Conservation (phyloP, 1,139 yeast genomes). For the Lodderomyces elongisporus region DNA sequence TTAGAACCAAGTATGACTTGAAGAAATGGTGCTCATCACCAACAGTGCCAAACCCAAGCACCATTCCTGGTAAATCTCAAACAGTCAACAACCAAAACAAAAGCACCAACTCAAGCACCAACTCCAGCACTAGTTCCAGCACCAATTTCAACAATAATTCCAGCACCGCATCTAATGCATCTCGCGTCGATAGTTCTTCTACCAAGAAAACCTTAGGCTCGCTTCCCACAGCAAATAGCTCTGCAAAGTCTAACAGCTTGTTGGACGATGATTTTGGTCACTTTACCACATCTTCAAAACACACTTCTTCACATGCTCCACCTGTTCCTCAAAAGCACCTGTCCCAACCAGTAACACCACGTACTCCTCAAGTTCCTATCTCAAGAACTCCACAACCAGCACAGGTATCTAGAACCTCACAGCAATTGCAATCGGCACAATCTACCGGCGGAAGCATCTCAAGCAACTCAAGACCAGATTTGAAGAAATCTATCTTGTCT, state of each 20-base stretch:
- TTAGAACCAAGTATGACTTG: constrained; percentile 84
- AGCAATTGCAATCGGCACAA: constrained; percentile 23
- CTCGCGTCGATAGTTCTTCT: too few species aligned
- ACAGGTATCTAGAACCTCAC: neutral
- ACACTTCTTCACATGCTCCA: constrained; percentile 5
- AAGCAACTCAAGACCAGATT: constrained; percentile 46
- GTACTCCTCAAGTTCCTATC: constrained; percentile 2
- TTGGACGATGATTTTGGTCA: constrained; percentile 41
- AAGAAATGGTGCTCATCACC: constrained; percentile 71
- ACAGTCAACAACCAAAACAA: neutral
- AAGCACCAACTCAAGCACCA: neutral
- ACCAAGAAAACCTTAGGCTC: neutral
- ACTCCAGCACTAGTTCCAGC: too few species aligned
- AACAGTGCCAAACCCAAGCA: constrained; percentile 51
- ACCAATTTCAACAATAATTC: too few species aligned
- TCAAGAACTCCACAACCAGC: constrained; percentile 2
- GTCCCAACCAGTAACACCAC: constrained; percentile 2
- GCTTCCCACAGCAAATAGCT: neutral
- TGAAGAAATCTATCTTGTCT: constrained; percentile 86
- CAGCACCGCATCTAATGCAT: too few species aligned
- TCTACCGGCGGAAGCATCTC: constrained; percentile 32
- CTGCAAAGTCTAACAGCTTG: constrained; percentile 12
- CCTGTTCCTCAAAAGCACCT: neutral
- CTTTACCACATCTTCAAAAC: constrained; percentile 21
- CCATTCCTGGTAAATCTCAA: neutral